A percentile compares a stretch with the other conserved stretches of the same genome.
These are phyloP conservation scores for Fusarium sp. DNA, from an alignment of 2,329 filamentous ascomycete genomes.

Conservation along the genomic window DNA sequence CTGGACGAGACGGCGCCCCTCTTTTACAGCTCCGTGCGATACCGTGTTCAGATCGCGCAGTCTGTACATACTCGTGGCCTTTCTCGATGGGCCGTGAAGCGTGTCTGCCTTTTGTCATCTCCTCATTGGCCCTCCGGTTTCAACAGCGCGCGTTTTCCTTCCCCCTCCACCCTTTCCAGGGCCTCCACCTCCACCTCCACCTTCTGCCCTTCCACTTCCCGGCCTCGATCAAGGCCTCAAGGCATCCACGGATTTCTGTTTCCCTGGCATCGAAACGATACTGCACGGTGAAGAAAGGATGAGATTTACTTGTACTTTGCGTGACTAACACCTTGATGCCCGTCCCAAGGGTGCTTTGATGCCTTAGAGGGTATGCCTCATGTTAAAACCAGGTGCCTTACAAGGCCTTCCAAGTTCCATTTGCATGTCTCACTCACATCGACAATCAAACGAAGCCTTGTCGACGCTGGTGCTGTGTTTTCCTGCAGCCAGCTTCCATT, in stretches of 20 bases:
- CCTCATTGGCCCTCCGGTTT: conserved; percentile 38
- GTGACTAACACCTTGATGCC: conserved; percentile 13
- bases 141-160: conserved; percentile 43
- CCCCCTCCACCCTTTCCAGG: conserved; percentile 36
- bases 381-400: conserved; percentile 9
- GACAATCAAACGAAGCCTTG: conserved; percentile 12
- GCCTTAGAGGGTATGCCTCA: conserved; percentile 15
- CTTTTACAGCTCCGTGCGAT: conserved; percentile 36
- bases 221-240: conserved; percentile 34
- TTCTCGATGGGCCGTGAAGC: conserved; percentile 38
- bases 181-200: conserved; percentile 43
- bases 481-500: conserved; percentile 25
- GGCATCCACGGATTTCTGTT: conserved; percentile 26
- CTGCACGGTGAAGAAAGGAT: conserved; percentile 23
- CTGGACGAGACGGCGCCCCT: conserved; percentile 27
- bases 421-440: conserved; percentile 29
- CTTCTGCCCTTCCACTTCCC: conserved; percentile 33
- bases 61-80: conserved; percentile 38
- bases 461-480: conserved; percentile 14
- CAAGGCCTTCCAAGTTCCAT: conserved; percentile 7
- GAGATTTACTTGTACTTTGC: conserved; percentile 15
- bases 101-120: conserved; percentile 48
- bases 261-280: conserved; percentile 18
- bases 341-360: not conserved
- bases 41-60: conserved; percentile 36